Evolutionary conservation across 2,329 filamentous ascomycete genomes (phyloP), one percentile per base, ranked within the genome.

Genomic region (Venturia oleaginea): DNA sequence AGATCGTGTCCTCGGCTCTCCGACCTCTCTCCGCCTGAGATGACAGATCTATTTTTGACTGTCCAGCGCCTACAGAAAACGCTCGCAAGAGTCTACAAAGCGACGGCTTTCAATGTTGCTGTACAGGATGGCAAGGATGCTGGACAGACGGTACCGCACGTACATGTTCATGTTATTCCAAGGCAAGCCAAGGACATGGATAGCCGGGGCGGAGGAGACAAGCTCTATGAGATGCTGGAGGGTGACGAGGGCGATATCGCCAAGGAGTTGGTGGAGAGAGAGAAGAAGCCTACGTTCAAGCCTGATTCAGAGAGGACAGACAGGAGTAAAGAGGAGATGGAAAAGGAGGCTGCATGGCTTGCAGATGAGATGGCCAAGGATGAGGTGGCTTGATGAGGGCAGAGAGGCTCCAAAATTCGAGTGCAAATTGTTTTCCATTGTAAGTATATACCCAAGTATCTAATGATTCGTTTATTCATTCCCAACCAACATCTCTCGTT

Each of bases 161-260:
- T 97, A 17, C 94, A 99, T 77, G 89, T 92, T 32, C 94, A 99
- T 78, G 84, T 97, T 60, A 93, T 97, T 63, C 92, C 92, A 24
- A 80, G 92, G 42, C 79, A 79, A 65, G 79, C 78, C 65, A 83
- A 77, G 10, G 85, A 88, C 75, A 71, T 86, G 46, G 81, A 86
- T 63, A 72, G 81, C 74, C 73, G 78, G 68, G 80, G 83, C 13
- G 81, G 84, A 60, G 83, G 80, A 10, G 92, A 96, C 76, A 85
- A 84, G 66, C 83, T 99, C 62, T 97, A 99, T 77, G 84, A 86
- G 67, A 82, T 86, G 77, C 83, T 99, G 80, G 91, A 96, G 71
- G 84, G 84, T 34, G 90, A 96, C 76, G 88, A 91, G 68, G 93
- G 92, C 0, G 89, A 97, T 76, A 79, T 97, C 17, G 89, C 88